A percentile compares a stretch with the other conserved stretches of the same genome.
Conservation (phyloP, 2,329 filamentous ascomycete genomes). For the Penicillium sp. region DNA sequence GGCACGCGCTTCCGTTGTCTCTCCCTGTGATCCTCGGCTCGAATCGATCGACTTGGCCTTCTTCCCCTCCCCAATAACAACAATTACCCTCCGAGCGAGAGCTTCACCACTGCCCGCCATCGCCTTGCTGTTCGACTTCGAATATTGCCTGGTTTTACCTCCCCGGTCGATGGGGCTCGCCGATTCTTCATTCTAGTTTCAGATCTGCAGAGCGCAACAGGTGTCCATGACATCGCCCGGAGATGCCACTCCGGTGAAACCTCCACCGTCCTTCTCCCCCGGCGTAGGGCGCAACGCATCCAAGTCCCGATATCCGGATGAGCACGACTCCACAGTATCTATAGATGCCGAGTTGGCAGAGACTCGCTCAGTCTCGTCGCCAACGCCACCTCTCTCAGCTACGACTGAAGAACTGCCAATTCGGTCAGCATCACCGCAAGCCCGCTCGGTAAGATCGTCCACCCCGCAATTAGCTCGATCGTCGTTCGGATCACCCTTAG, state of each 20-base stretch:
- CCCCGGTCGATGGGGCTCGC: constrained; percentile 41
- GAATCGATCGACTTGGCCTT: constrained; percentile 26
- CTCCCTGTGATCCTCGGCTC: constrained; percentile 18
- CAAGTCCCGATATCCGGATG: constrained; percentile 62
- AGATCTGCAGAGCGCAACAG: constrained; percentile 37
- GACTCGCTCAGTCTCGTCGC: constrained; percentile 62
- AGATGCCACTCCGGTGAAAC: constrained; percentile 69
- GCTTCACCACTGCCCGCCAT: constrained; percentile 13
- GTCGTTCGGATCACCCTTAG: constrained; percentile 55
- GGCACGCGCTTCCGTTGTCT: constrained; percentile 6
- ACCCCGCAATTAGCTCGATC: constrained; percentile 55
- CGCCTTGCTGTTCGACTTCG: not conserved
- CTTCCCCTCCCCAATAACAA: constrained; percentile 26
- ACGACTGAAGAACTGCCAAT: constrained; percentile 72
- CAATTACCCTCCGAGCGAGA: constrained; percentile 11
- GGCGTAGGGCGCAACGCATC: constrained; percentile 66
- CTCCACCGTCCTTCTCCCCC: constrained; percentile 72
- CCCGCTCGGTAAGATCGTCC: constrained; percentile 64
- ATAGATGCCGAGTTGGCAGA: constrained; percentile 55
- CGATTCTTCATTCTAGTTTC: constrained; percentile 27
- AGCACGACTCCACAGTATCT: constrained; percentile 58
- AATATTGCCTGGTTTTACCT: not conserved
- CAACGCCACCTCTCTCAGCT: constrained; percentile 59
- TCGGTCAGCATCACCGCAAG: constrained; percentile 70
- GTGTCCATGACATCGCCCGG: constrained; percentile 71